A percentile compares a stretch with the other conserved stretches of the same genome.
Evolutionary conservation across 2,329 filamentous ascomycete species (phyloP).

Genomic region (Neurospora sp.): DNA sequence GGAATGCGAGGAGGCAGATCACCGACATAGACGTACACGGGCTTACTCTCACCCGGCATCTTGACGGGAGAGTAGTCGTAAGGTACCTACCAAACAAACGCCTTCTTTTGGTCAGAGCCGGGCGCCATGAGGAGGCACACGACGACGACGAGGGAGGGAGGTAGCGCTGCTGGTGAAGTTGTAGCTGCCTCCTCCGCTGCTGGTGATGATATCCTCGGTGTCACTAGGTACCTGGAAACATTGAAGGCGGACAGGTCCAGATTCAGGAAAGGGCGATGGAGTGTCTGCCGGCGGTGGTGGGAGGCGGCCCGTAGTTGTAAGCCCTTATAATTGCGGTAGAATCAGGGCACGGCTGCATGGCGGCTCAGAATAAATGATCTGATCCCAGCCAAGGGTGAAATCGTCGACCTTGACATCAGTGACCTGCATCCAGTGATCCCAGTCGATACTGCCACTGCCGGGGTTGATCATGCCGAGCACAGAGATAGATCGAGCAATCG

Average conservation of each 20-base stretch:
- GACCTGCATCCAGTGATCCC: slow-evolving; percentile 95
- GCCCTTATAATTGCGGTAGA: neutral
- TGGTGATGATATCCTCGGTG: neutral
- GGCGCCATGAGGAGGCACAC: neutral
- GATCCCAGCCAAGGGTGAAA: slow-evolving; percentile 78
- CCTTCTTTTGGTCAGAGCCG: neutral
- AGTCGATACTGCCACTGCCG: slow-evolving; percentile 72
- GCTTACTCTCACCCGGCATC: too few species aligned
- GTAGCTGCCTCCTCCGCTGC: neutral
- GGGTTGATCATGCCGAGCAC: slow-evolving; percentile 67
- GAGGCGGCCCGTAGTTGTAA: neutral
- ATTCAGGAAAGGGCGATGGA: neutral
- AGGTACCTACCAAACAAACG: neutral
- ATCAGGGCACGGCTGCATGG: neutral
- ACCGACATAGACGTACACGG: too few species aligned
- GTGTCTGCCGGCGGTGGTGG: neutral
- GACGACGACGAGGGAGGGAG: neutral
- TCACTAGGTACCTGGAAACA: neutral
- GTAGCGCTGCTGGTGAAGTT: neutral
- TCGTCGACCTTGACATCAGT: slow-evolving; percentile 94
- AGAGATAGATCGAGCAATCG: neutral
- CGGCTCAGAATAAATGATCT: slow-evolving; percentile 84
- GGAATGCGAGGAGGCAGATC: too few species aligned
- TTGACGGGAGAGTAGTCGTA: neutral
- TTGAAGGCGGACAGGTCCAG: neutral